Conservation (phyloP, 176 grass and related monocot species). For the Avena sativa region DNA sequence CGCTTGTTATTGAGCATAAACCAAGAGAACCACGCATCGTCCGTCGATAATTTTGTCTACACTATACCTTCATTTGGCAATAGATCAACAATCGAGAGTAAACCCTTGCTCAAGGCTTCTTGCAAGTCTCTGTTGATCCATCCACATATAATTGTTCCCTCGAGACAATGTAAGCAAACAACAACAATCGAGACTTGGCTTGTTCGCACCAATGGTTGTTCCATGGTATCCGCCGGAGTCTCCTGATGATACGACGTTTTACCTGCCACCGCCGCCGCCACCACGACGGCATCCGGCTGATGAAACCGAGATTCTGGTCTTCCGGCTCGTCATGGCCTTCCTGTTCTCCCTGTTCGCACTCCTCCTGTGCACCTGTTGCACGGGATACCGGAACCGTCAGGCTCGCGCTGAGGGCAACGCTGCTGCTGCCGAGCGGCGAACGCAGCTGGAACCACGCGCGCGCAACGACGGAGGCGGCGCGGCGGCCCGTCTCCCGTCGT, state of each 20-base stretch:
- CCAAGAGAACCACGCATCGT: neutral
- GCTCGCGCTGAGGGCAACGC: neutral
- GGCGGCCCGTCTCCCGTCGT: neutral
- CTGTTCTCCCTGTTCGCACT: neutral
- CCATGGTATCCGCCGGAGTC: neutral
- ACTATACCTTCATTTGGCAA: neutral
- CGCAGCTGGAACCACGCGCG: too few species aligned
- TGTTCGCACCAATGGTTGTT: neutral
- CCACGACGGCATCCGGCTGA: neutral
- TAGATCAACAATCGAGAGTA: too few species aligned
- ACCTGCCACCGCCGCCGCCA: neutral
- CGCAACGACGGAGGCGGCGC: neutral
- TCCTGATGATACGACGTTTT: too few species aligned
- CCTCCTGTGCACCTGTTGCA: neutral
- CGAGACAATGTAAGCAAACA: neutral
- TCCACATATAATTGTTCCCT: neutral
- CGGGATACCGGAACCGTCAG: neutral
- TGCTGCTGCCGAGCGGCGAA: too few species aligned
- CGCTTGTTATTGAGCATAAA: neutral
- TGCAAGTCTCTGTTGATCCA: neutral
- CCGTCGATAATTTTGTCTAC: neutral
- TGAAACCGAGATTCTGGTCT: neutral
- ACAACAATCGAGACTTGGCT: neutral
- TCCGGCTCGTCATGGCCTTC: neutral
- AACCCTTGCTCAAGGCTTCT: neutral